Conservation (phyloP, 1,284 basidiomycete species). For the Fomitopsis betulina region DNA sequence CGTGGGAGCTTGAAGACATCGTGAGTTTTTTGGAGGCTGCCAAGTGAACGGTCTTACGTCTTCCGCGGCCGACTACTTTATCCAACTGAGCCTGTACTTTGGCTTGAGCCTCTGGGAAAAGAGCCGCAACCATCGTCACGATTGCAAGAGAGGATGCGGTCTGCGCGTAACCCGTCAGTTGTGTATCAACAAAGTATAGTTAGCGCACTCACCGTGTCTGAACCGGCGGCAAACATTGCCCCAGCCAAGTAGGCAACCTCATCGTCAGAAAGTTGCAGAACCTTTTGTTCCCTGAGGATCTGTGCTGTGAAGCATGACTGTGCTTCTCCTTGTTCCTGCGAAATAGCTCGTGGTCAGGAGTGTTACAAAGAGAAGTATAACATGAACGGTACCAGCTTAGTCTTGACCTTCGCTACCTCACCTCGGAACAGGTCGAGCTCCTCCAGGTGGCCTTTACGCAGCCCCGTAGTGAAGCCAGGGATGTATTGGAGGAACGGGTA, state of each 20-base stretch:
- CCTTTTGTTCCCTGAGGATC: constrained; percentile 45
- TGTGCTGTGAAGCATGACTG: constrained; percentile 51
- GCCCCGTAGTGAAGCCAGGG: constrained; percentile 50
- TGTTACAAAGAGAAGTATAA: background rate
- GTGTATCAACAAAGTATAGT: background rate
- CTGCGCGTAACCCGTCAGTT: constrained; percentile 15
- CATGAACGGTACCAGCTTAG: constrained; percentile 36
- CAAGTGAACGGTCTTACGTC: constrained; percentile 33
- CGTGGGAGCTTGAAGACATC: background rate
- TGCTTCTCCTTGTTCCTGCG: constrained; percentile 32
- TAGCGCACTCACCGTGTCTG: constrained; percentile 43
- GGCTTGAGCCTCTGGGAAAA: constrained; percentile 49
- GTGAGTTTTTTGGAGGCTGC: too few relatives aligned
- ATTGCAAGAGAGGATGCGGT: constrained; percentile 43
- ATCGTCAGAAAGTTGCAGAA: constrained; percentile 44
- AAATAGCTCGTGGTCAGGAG: background rate
- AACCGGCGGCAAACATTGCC: constrained; percentile 60
- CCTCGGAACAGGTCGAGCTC: constrained; percentile 52
- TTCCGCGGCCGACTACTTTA: constrained; percentile 45
- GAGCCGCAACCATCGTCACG: constrained; percentile 57
- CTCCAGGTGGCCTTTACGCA: constrained; percentile 48
- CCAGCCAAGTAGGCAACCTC: constrained; percentile 61
- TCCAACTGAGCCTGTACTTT: constrained; percentile 61
- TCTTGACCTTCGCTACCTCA: constrained; percentile 21
- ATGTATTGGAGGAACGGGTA: constrained; percentile 52